A percentile compares a stretch with the other conserved stretches of the same genome.
phyloP scores from a whole-genome alignment of 164 flowering plant species.

The Nymphaea thermarum region DNA sequence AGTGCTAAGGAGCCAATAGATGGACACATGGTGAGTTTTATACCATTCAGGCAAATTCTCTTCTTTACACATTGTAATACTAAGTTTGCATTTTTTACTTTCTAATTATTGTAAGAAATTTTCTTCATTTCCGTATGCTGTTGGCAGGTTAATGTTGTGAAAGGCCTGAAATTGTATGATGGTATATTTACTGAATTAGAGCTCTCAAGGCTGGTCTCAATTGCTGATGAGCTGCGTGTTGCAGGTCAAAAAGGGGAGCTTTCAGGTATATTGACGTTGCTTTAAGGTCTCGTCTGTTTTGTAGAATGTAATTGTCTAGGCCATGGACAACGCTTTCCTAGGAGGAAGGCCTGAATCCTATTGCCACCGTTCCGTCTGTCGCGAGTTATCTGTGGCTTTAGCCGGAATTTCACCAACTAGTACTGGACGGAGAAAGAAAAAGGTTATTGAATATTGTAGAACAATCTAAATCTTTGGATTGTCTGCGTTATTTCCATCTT shows the following conservation, averaged over 20 bases:
- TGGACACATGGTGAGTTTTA: slow-evolving; percentile 87
- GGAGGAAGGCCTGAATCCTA: too few relatives aligned
- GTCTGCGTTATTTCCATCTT: too few relatives aligned
- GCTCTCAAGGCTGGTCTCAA: slow-evolving; percentile 48
- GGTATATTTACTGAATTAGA: slow-evolving; percentile 66
- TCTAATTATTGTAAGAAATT: too few relatives aligned
- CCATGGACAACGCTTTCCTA: too few relatives aligned
- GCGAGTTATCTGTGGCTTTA: too few relatives aligned
- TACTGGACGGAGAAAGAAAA: too few relatives aligned
- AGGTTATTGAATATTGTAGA: too few relatives aligned
- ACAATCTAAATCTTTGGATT: too few relatives aligned
- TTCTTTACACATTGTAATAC: background rate
- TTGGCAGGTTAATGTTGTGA: slow-evolving; percentile 87
- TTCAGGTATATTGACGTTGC: slow-evolving; percentile 34
- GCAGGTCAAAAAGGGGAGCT: slow-evolving; percentile 82
- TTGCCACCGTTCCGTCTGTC: too few relatives aligned
- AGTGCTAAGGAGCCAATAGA: slow-evolving; percentile 86
- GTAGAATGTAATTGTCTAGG: too few relatives aligned
- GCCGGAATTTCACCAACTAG: too few relatives aligned
- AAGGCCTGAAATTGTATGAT: slow-evolving; percentile 78
- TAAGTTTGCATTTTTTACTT: background rate
- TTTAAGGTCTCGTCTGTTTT: too few relatives aligned
- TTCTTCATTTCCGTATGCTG: background rate
- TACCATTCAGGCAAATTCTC: background rate
- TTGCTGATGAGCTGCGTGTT: slow-evolving; percentile 53